A percentile compares a stretch with the other conserved stretches of the same genome.
Evolutionary conservation across 495 filamentous ascomycete species (phyloP).

Genomic region (Penicillium angulare): DNA sequence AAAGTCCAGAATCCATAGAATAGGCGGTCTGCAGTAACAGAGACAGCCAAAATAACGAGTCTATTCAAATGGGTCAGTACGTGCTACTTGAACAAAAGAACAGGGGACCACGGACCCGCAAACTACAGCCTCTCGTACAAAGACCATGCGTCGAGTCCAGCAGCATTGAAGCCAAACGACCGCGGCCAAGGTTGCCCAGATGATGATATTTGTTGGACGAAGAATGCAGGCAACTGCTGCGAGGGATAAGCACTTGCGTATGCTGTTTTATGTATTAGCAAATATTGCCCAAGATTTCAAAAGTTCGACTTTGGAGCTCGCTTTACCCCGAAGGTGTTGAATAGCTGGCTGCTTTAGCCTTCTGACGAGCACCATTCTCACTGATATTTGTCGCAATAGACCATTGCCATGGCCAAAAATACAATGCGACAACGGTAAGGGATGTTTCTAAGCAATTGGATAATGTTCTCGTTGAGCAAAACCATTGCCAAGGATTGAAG

Average conservation of each 20-base stretch:
- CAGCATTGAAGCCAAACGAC: constrained; percentile 43
- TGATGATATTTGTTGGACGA: constrained; percentile 83
- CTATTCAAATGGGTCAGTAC: constrained; percentile 31
- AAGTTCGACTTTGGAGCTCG: too few relatives aligned
- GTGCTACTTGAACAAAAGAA: neutral
- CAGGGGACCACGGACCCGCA: constrained; percentile 63
- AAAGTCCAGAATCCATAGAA: constrained; percentile 91
- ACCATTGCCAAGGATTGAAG: constrained; percentile 94
- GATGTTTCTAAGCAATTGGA: constrained; percentile 93
- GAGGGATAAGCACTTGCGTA: constrained; percentile 68
- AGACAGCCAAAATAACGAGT: constrained; percentile 56
- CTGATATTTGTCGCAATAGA: constrained; percentile 24
- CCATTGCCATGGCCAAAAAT: constrained; percentile 85
- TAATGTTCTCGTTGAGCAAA: constrained; percentile 87
- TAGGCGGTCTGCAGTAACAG: constrained; percentile 66
- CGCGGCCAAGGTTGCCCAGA: constrained; percentile 66
- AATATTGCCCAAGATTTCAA: too few relatives aligned
- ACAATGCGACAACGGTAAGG: constrained; percentile 75
- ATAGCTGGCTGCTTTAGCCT: too few relatives aligned
- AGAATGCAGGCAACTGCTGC: constrained; percentile 84
- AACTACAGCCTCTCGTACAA: constrained; percentile 59
- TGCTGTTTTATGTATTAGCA: constrained; percentile 26
- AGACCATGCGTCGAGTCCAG: constrained; percentile 44
- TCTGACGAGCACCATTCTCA: too few relatives aligned
- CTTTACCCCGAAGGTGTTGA: neutral